Base-by-base conservation (phyloP, 1,284 basidiomycete species). In the Leccinum ponderosum region DNA sequence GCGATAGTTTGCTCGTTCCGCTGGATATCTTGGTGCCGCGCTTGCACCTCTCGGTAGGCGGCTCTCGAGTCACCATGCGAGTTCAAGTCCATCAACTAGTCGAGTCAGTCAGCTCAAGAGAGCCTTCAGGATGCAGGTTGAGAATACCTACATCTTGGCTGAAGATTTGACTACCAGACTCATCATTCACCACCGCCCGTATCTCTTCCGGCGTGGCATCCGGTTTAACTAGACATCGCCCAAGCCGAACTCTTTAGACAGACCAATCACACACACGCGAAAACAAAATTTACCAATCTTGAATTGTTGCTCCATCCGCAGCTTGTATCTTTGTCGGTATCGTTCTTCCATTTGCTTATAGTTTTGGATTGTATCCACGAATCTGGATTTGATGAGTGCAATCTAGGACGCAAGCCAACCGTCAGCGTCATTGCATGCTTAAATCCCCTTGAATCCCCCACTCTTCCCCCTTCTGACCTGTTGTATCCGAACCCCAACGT, bases 41-140 rank as follows among this genome's bases (percentile, higher is more conserved):
- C 93, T 79, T 98, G 96, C 25, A 98, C 97, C 76, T 98, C 97
- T 57, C 90, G 87, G 76, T 97, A 96, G 1, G 96, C 96, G 12
- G 90, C 90, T 62, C 90, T 86, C 33, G 96, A 95, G 69, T 94
- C 91, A 58, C 91, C 94, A 69, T 94, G 94, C 42, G 95, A 89
- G 76, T 92, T 95, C 39, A 94, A 94, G 78, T 89, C 93, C 81
- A 95, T 83, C 66, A 97, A 82, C 93, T 95, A 70, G 42, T 39
- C 35, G 29, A 53, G 59, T 66, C 31, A 62, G 50, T 12, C 7
- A 6, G 31, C 9, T 17, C 5, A 17, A 42, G 39, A 29, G 29
- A 27, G 11, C 48, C 0, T 33, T 33, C 12, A 37, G 15, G 14
- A 42, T 20, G 7, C 6, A n/a, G 15, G 37, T 2, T n/a, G 52